Evolutionary conservation across 2,329 filamentous ascomycete species (phyloP).

Genomic region (Nannizziopsis arthrosporioides): DNA sequence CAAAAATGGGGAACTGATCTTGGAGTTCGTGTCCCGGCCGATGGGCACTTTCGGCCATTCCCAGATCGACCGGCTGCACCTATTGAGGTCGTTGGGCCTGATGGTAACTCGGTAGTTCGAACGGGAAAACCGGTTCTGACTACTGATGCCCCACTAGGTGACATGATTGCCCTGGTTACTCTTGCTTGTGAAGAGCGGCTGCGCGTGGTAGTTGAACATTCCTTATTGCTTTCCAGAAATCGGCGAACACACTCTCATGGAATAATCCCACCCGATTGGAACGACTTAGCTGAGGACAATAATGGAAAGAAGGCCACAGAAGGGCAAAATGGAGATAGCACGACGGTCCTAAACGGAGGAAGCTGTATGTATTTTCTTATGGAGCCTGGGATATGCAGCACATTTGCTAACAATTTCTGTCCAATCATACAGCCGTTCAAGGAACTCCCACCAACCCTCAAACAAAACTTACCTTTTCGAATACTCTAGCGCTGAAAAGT

Average conservation of each 20-base stretch:
- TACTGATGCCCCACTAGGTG: conserved; percentile 59
- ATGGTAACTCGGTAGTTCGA: conserved; percentile 51
- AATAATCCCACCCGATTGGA: conserved; percentile 62
- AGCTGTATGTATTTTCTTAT: conserved; percentile 28
- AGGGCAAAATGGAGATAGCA: not conserved
- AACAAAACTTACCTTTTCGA: conserved; percentile 23
- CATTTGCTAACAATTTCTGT: conserved; percentile 1
- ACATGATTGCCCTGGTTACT: conserved; percentile 72
- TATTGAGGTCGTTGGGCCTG: conserved; percentile 45
- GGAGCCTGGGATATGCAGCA: not conserved
- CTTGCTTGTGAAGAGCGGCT: conserved; percentile 72
- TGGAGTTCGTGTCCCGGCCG: conserved; percentile 48
- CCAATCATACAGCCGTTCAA: not conserved
- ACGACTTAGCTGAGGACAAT: conserved; percentile 46
- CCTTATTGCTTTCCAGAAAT: conserved; percentile 55
- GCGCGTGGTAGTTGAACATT: conserved; percentile 64
- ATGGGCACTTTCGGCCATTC: conserved; percentile 38
- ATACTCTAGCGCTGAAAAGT: conserved; percentile 38
- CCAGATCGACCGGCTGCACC: conserved; percentile 31
- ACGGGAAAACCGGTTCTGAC: conserved; percentile 60
- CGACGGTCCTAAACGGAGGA: conserved; percentile 14
- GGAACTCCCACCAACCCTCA: conserved; percentile 22
- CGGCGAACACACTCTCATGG: conserved; percentile 72
- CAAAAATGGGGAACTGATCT: conserved; percentile 48
- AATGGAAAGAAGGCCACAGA: conserved; percentile 23